Base-by-base conservation (phyloP, 2,329 filamentous ascomycete species). In the Exserohilum turcica region DNA sequence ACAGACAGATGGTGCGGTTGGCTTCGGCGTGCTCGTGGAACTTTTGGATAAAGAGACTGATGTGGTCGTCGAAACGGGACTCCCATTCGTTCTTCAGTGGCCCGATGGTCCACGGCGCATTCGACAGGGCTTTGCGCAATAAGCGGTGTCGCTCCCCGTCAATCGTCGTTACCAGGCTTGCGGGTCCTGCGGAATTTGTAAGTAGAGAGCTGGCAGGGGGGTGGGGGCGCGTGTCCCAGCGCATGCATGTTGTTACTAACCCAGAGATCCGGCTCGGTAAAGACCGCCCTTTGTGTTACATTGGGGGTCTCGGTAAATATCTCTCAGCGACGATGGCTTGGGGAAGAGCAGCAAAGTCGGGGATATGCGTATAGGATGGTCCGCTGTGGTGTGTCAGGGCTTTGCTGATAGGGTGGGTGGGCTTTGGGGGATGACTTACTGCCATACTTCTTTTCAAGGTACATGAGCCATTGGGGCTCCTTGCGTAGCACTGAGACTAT, bases 11-110 rank as follows among this genome's bases (percentile, higher is more conserved):
- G 4, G 61, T 49, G 2, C 58, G 53, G 21, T 53, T 44, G 0
- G 54, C 64, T 5, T 61, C 45, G 2, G 67, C 64, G 32, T 68
- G 58, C 37, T 74, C 70, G 4, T 50, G 53, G 62, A 74, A 66
- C 38, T 73, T 75, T n/a, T 48, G 12, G 6, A 66, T 52, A 45
- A 77, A 76, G 7, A 76, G 58, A 1, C 53, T 53, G 10, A 77
- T 57, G 13, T 72, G 68, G 12, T 71, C 62, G 48, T 78, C 75
- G 43, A 78, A 73, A 9, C 65, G 61, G 2, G 56, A 29, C 49
- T 77, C 74, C 73, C 74, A 77, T n/a, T 57, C 63, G 16, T 72
- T 77, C 58, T 76, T 77, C 32, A 78, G 56, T 19, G 65, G 62
- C 0, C 74, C 74, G 31, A 77, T 72, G 0, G 70, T 70, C 74